Percentiles rank a stretch among this genome's conserved stretches.
Conservation (phyloP, 106 monocot genomes). For the Chionographis japonica region DNA sequence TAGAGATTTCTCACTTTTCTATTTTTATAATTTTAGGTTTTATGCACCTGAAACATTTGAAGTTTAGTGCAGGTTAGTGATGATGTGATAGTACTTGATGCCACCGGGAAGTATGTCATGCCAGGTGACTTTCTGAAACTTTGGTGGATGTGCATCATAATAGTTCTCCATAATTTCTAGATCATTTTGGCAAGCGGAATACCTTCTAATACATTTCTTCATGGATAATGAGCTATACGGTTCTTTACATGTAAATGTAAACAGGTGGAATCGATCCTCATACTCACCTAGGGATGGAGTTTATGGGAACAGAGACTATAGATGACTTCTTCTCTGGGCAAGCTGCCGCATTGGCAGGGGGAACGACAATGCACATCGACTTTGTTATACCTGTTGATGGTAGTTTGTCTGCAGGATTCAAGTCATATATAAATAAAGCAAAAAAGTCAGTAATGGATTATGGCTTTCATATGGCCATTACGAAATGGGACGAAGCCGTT, state of each 20-base stretch:
- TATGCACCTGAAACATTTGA: neutral
- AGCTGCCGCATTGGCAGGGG: constrained; percentile 91
- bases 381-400: constrained; percentile 94
- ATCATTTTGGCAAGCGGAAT: neutral
- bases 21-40: neutral
- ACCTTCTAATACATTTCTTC: neutral
- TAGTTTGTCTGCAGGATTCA: constrained; percentile 74
- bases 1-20: neutral
- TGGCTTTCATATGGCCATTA: constrained; percentile 97
- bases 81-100: constrained; percentile 88
- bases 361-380: constrained; percentile 99
- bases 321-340: constrained; percentile 94
- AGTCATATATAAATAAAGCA: constrained; percentile 65
- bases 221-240: neutral
- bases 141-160: constrained; percentile 1
- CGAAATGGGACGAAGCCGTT: constrained; percentile 92
- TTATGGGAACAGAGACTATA: constrained; percentile 82
- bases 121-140: constrained; percentile 50
- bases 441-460: constrained; percentile 96
- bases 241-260: constrained; percentile 1
- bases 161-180: neutral
- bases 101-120: constrained; percentile 95
- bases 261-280: constrained; percentile 99
- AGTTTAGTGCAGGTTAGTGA: constrained; percentile 52
- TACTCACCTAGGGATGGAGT: constrained; percentile 91